Base-by-base conservation (phyloP, 2,329 filamentous ascomycete species). In the Pezicula radicicola region DNA sequence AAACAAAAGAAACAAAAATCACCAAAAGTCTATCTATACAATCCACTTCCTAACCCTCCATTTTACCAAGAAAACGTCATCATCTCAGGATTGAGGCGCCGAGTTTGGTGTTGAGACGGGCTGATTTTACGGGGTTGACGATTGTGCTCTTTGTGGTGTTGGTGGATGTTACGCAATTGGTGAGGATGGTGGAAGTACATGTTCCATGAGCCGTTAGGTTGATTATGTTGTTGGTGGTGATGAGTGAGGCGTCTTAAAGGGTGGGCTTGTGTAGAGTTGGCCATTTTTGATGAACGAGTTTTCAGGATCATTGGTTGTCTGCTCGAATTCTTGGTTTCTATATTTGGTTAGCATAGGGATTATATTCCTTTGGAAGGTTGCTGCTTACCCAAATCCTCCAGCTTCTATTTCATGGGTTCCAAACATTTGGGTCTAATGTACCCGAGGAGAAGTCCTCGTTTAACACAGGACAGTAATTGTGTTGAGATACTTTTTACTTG, bases 81-180 rank as follows among this genome's bases (percentile, higher is more conserved):
- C 6, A 25, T 25, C 25, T 25, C 25, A 25, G 25, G 25, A 3
- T 25, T 12, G 16, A 30, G n/a, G 82, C 82, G 18, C 84, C 80
- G 42, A 80, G 79, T 63, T 80, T 85, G 50, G 87, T 91, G 72
- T 84, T 85, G 71, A 94, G 81, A 52, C 89, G 86, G 2, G 81
- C 89, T 1, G 89, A 92, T 61, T 81, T 84, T 56, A 87, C 81
- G 0, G 89, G 89, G 27, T 88, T 88, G 30, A 93, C 79, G 55
- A 91, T 85, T 52, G 84, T 88, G 15, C 84, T 78, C 68, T 92
- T 92, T 52, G 87, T 89, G 47, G 77, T 84, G 70, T 92, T 92
- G 60, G 88, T 92, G 16, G 73, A 73, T 13, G 83, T 79, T 45
- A 90, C 76, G 60, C 89, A 93, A 64, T 83, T 73, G 4, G 67